Conservation (phyloP, 225 moss, liverwort and hornwort species). For the Antitrichia curtipendula region DNA sequence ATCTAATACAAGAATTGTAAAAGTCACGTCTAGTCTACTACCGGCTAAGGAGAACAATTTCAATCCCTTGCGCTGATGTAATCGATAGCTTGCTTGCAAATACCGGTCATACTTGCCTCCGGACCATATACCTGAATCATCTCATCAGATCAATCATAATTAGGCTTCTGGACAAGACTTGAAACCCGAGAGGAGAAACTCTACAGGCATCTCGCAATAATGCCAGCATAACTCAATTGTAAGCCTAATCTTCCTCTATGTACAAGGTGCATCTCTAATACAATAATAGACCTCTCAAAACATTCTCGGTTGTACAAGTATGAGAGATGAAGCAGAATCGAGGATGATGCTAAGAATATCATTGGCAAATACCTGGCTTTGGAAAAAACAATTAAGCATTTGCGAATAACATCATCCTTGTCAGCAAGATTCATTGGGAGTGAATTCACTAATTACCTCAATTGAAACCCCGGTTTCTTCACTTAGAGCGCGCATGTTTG, state of each 20-base stretch:
- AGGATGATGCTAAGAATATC: not conserved
- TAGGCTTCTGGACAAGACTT: not conserved
- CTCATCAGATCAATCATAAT: not conserved
- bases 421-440: not conserved
- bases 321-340: not conserved
- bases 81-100: slow-evolving; percentile 90
- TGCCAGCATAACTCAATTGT: not conserved
- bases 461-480: slow-evolving; percentile 63
- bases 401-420: not conserved
- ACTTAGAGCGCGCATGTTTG: slow-evolving; percentile 78
- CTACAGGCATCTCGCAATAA: not conserved
- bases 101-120: slow-evolving; percentile 90
- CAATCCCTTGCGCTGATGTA: slow-evolving; percentile 46
- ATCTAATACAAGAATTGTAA: not conserved
- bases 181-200: not conserved
- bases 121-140: slow-evolving; percentile 73
- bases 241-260: not conserved
- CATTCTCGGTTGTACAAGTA: not conserved
- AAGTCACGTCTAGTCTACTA: not conserved
- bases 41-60: not conserved
- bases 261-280: not conserved
- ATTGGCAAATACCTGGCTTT: not conserved
- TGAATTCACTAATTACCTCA: slow-evolving; percentile 31
- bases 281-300: not conserved
- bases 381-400: not conserved